These are phyloP conservation scores for Chimonanthus praecox DNA, from an alignment of 164 flowering plant species.

Conservation along the genomic window DNA sequence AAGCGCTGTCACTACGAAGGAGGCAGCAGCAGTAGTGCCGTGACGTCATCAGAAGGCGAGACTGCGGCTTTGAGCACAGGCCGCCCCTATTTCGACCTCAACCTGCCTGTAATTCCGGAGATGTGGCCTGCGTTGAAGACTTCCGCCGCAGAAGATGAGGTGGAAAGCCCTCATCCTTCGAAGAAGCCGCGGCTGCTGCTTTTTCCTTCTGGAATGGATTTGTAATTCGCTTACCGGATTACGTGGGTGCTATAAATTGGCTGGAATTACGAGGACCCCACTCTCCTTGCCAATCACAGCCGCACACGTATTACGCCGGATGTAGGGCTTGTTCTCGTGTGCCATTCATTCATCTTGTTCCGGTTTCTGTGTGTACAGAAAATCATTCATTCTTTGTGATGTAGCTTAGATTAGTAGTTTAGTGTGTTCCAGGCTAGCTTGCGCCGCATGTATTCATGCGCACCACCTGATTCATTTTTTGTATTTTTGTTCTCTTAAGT, in stretches of 20 bases:
- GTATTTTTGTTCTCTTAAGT: too few species aligned
- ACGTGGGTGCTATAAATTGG: too few species aligned
- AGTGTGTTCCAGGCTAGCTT: too few species aligned
- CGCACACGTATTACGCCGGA: too few species aligned
- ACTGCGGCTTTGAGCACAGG: not conserved
- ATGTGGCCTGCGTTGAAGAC: constrained; percentile 15
- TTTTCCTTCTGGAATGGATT: not conserved
- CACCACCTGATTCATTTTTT: too few species aligned
- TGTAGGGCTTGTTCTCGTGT: not conserved
- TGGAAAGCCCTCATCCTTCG: constrained; percentile 35
- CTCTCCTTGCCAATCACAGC: too few species aligned
- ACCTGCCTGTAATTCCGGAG: constrained; percentile 58
- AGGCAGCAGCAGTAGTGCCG: constrained; percentile 1
- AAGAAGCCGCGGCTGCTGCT: constrained; percentile 1
- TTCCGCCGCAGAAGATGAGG: constrained; percentile 35
- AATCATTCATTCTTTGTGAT: not conserved
- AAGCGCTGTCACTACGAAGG: constrained; percentile 66
- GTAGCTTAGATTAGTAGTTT: too few species aligned
- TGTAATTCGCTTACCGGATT: too few species aligned
- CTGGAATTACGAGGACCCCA: too few species aligned
- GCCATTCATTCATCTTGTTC: not conserved
- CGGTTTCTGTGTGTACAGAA: not conserved
- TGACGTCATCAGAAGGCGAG: constrained; percentile 14
- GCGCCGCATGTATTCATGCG: too few species aligned
- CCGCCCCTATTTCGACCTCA: constrained; percentile 53